These are phyloP conservation scores for Globisporangium perplexum DNA, from an alignment of 352 stramenopile species.

Conservation along the genomic window DNA sequence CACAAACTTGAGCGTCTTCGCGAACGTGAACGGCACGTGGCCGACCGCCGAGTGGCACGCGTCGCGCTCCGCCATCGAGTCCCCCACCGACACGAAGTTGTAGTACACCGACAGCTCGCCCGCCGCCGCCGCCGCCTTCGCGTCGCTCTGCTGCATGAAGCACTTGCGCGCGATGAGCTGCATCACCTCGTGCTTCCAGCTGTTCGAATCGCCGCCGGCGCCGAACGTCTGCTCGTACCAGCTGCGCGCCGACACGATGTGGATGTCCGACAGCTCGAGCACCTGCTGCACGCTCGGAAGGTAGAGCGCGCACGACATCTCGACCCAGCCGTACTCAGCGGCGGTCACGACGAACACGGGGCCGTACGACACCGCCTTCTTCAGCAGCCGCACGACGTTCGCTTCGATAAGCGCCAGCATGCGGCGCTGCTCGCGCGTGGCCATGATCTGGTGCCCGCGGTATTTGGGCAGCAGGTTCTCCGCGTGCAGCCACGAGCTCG, in stretches of 20 bases:
- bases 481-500: constrained; percentile 77
- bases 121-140: constrained; percentile 1
- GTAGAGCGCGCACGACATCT: constrained; percentile 77
- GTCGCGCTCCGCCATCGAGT: constrained; percentile 86
- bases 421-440: constrained; percentile 48
- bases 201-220: constrained; percentile 62
- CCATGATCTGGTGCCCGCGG: constrained; percentile 61
- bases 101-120: constrained; percentile 39
- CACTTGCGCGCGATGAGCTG: constrained; percentile 83
- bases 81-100: constrained; percentile 77
- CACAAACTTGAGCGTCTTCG: constrained; percentile 87
- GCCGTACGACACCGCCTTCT: constrained; percentile 69
- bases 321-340: constrained; percentile 78
- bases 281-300: constrained; percentile 58
- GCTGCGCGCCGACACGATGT: constrained; percentile 80
- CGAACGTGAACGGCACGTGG: constrained; percentile 58
- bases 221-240: constrained; percentile 87
- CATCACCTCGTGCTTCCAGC: constrained; percentile 86
- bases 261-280: constrained; percentile 67
- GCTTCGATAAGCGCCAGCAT: constrained; percentile 53
- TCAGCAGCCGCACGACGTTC: constrained; percentile 57
- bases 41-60: constrained; percentile 70
- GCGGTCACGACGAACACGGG: constrained; percentile 85
- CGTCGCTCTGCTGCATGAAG: constrained; percentile 30
- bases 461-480: constrained; percentile 79